Evolutionary conservation across 192 early-diverging fungal genomes (phyloP).

Genomic region (Backusella sp.): DNA sequence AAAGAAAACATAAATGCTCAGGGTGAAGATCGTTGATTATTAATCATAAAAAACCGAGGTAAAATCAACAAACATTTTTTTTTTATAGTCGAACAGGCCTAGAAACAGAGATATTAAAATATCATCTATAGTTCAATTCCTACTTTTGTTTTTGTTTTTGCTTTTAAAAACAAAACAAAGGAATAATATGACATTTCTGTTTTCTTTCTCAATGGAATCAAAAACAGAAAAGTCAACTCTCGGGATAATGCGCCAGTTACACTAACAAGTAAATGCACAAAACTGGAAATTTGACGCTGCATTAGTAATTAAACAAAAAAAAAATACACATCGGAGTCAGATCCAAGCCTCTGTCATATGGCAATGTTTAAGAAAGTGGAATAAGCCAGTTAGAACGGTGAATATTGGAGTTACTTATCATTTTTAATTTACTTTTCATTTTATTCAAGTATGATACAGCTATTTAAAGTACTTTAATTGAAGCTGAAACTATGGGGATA

Average conservation of each 20-base stretch:
- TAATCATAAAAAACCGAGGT: no score
- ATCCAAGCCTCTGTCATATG: neutral
- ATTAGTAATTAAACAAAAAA: neutral
- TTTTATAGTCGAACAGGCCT: no score
- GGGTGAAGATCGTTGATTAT: no score
- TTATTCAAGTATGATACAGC: no score
- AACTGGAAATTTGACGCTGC: neutral
- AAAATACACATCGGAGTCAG: neutral
- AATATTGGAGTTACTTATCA: neutral
- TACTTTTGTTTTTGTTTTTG: no score
- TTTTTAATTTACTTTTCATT: neutral
- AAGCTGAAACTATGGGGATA: neutral
- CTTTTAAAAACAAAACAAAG: no score
- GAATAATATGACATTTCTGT: neutral
- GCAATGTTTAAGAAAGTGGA: neutral
- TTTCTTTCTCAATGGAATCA: neutral
- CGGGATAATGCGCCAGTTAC: no score
- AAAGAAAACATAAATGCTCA: no score
- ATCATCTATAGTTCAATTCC: no score
- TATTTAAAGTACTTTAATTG: neutral
- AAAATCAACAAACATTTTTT: no score
- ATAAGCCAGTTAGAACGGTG: neutral
- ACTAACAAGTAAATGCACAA: no score
- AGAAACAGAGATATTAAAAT: no score
- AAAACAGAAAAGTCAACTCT: neutral